phyloP scores from a whole-genome alignment of 2,329 filamentous ascomycete species.

The Monosporascus sp. region DNA sequence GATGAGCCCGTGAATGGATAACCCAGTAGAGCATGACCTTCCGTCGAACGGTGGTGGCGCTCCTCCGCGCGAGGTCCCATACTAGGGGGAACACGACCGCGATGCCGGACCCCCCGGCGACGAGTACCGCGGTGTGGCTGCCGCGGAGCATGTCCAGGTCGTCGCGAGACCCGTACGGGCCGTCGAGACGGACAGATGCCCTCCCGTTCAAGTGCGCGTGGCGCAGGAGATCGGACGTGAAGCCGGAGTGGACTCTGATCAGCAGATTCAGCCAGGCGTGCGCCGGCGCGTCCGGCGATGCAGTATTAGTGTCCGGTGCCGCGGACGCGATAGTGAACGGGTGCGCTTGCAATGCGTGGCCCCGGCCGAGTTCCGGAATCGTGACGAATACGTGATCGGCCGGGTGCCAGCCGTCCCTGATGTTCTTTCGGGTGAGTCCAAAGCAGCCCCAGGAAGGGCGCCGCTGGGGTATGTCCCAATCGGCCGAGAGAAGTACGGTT shows the following conservation, averaged over 20 bases:
- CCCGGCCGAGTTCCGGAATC: constrained; percentile 47
- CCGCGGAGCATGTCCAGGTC: constrained; percentile 47
- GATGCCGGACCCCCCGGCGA: constrained; percentile 61
- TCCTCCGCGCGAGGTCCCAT: constrained; percentile 38
- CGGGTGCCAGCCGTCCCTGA: constrained; percentile 50
- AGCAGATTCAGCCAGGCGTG: constrained; percentile 52
- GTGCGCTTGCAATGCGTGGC: constrained; percentile 54
- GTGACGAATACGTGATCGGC: constrained; percentile 61
- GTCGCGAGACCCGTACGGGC: constrained; percentile 57
- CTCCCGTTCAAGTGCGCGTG: constrained; percentile 41
- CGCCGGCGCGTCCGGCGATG: constrained; percentile 13
- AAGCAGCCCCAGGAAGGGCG: constrained; percentile 4
- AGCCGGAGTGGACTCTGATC: constrained; percentile 55
- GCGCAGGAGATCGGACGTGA: constrained; percentile 49
- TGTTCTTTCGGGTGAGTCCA: constrained; percentile 25
- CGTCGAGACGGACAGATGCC: constrained; percentile 51
- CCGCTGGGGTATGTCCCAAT: constrained; percentile 28
- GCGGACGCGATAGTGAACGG: constrained; percentile 63
- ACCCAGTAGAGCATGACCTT: constrained; percentile 54
- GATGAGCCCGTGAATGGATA: constrained; percentile 46
- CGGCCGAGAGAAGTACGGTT: constrained; percentile 42
- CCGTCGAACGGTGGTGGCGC: constrained; percentile 2
- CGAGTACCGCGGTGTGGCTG: constrained; percentile 44
- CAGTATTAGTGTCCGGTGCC: constrained; percentile 32
- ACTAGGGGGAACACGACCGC: constrained; percentile 58